Conservation (phyloP, 2,329 filamentous ascomycete genomes). For the Coniochaeta sp. region DNA sequence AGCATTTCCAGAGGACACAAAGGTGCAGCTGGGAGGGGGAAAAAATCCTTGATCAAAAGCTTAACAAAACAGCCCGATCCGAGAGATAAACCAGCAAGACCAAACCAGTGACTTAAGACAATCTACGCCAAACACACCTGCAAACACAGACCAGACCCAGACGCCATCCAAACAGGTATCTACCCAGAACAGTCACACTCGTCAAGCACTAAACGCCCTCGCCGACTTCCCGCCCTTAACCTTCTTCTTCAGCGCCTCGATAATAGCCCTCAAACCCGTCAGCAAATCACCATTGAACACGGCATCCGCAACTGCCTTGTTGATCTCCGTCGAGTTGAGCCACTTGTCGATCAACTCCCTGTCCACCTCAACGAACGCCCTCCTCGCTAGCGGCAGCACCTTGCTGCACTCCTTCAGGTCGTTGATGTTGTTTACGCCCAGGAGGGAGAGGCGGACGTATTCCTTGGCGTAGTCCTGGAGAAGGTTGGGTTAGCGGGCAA, state of each 20-base stretch:
- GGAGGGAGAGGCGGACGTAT: conserved; percentile 46
- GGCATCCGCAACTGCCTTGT: neutral
- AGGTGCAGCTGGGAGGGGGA: too few species aligned
- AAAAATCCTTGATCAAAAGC: too few species aligned
- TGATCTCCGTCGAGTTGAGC: neutral
- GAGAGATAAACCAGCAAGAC: too few species aligned
- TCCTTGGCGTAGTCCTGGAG: conserved; percentile 41
- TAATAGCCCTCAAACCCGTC: neutral
- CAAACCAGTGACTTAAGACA: too few species aligned
- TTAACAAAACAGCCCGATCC: too few species aligned
- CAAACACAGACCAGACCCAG: too few species aligned
- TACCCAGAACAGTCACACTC: neutral
- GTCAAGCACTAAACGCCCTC: neutral
- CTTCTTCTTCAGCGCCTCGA: neutral
- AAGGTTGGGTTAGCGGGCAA: too few species aligned
- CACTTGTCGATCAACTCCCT: neutral
- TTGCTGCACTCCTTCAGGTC: conserved; percentile 46
- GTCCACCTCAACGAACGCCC: neutral
- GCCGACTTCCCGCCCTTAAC: neutral
- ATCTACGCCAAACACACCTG: too few species aligned
- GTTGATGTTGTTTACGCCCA: conserved; percentile 52
- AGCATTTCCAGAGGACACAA: too few species aligned
- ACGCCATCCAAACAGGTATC: neutral
- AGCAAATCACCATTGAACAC: neutral
- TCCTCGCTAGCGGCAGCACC: conserved; percentile 29